Base-by-base conservation (phyloP, 495 filamentous ascomycete genomes). In the Halenospora varia region DNA sequence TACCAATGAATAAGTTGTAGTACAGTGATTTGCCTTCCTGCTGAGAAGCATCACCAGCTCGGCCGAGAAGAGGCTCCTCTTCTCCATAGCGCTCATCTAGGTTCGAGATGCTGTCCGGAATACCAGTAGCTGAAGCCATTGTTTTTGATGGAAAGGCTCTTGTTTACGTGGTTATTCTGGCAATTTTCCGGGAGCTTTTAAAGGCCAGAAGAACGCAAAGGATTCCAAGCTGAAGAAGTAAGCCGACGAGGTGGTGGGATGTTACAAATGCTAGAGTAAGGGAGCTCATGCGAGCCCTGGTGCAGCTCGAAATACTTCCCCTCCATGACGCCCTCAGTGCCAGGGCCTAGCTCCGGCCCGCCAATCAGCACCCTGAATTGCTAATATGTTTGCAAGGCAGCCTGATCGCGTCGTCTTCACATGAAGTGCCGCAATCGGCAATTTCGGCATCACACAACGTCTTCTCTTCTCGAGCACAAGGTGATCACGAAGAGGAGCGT, bases 1-100 rank as follows among this genome's bases (percentile, higher is more conserved):
- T 73, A 94, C 92, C 92, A 19, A 91, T 79, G 51, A 89, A 72
- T 20, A 96, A 75, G 63, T 97, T 97, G 56, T 78, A 73, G 52
- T 80, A 70, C 18, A 96, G 75, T 23, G 79, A 72, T 57, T 83
- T 73, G 2, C 77, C 70, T 15, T 86, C 80, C 53, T 77, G 70
- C 74, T 94, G 92, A 29, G 78, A 77, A 3, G 83, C 88, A 73
- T 90, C 87, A 52, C 89, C 89, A 20, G 82, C 74, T 45, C 80
- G 70, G 46, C 89, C 90, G 23, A 96, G 79, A 29, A 96, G 74
- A 49, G 92, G 92, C 64, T 92, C 89, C 42, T 84, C 76, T 66
- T 94, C 90, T 44, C 20, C 46, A 6, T 13, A 13, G 9, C 11
- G 17, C 54, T 19, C 48, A 19, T 2, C 20, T 6, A n/a, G 47